Conservation (phyloP, 2,329 filamentous ascomycete species). For the Alternaria atra region DNA sequence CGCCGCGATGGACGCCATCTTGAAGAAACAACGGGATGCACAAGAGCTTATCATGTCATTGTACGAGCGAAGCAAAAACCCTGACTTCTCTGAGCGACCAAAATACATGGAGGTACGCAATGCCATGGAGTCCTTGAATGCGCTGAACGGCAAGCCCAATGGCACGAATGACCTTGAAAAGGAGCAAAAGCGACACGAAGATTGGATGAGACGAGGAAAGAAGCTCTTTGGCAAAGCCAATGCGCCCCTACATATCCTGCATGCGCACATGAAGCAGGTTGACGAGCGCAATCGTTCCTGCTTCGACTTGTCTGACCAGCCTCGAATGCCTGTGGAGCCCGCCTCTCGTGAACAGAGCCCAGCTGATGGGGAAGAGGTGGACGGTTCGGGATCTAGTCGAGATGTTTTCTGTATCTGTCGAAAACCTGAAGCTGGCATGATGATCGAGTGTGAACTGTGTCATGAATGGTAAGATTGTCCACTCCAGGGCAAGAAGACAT, state of each 20-base stretch:
- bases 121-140: slow-evolving; percentile 84
- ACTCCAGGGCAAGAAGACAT: background rate
- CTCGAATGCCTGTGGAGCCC: slow-evolving; percentile 88
- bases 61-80: slow-evolving; percentile 77
- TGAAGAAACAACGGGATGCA: slow-evolving; percentile 94
- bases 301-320: slow-evolving; percentile 90
- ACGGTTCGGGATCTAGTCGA: slow-evolving; percentile 61
- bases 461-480: slow-evolving; percentile 82
- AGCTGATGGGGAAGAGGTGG: slow-evolving; percentile 56
- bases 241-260: slow-evolving; percentile 93
- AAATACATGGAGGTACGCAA: slow-evolving; percentile 90
- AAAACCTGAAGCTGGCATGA: slow-evolving; percentile 93
- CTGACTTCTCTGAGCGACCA: slow-evolving; percentile 80
- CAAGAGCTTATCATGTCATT: slow-evolving; percentile 87
- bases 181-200: slow-evolving; percentile 92
- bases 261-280: slow-evolving; percentile 93
- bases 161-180: slow-evolving; percentile 93
- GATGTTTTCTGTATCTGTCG: slow-evolving; percentile 98
- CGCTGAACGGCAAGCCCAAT: slow-evolving; percentile 89
- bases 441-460: slow-evolving; percentile 99
- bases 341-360: slow-evolving; percentile 83
- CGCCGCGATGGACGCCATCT: slow-evolving; percentile 83
- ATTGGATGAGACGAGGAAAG: slow-evolving; percentile 99
- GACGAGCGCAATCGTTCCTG: slow-evolving; percentile 88
- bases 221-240: slow-evolving; percentile 98